Conservation (phyloP, 768 basidiomycete genomes). For the Hydnomerulius pinastri region DNA sequence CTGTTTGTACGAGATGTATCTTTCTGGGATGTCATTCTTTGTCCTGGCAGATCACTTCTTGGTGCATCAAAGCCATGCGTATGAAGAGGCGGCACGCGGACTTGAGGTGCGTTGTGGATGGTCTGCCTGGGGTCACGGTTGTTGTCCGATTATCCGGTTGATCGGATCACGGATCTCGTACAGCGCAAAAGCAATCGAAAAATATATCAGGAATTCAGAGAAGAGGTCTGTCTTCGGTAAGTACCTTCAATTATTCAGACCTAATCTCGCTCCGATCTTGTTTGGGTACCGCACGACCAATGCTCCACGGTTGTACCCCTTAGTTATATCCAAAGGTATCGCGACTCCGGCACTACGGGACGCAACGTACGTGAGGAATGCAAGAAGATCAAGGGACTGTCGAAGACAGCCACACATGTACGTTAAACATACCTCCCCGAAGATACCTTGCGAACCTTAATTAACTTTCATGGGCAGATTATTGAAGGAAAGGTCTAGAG, state of each 20-base stretch:
- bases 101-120: constrained; percentile 55
- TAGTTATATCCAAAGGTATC: constrained; percentile 67
- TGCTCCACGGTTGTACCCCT: neutral
- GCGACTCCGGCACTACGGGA: constrained; percentile 51
- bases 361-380: constrained; percentile 63
- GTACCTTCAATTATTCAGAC: constrained; percentile 1
- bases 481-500: constrained; percentile 21
- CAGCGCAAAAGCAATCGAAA: constrained; percentile 78
- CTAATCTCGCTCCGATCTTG: neutral
- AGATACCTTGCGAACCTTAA: neutral
- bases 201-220: constrained; percentile 75
- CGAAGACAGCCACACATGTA: constrained; percentile 43
- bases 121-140: neutral
- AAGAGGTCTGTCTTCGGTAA: constrained; percentile 72
- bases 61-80: constrained; percentile 83
- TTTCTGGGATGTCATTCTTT: constrained; percentile 82
- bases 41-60: constrained; percentile 87
- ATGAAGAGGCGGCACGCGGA: constrained; percentile 73
- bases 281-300: too few relatives aligned
- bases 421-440: constrained; percentile 3
- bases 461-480: constrained; percentile 15
- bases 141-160: constrained; percentile 1
- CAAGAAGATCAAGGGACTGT: constrained; percentile 58
- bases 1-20: constrained; percentile 88
- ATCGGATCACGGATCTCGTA: neutral